These are phyloP conservation scores for Plasmodium reichenowi DNA, from an alignment of 169 alveolate species.

Conservation along the genomic window DNA sequence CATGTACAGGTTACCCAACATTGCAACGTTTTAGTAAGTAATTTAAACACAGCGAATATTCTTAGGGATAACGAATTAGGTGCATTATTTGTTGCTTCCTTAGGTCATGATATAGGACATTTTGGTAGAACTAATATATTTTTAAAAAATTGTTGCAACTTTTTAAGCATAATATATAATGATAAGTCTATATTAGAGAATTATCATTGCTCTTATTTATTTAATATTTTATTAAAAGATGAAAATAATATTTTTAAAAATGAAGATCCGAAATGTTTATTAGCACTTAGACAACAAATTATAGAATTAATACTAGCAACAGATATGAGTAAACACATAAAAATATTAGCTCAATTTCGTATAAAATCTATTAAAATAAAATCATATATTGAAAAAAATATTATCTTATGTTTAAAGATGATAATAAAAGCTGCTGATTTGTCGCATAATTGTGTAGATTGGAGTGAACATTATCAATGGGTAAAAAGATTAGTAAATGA, in stretches of 20 bases:
- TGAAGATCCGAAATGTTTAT: conserved; percentile 37
- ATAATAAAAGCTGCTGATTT: conserved; percentile 94
- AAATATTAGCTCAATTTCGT: conserved; percentile 90
- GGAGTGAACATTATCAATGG: conserved; percentile 92
- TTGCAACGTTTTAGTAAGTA: conserved; percentile 49
- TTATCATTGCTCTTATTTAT: conserved; percentile 92
- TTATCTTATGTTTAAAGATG: conserved; percentile 81
- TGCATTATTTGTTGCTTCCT: conserved; percentile 88
- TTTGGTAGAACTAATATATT: conserved; percentile 91
- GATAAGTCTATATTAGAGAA: conserved; percentile 94
- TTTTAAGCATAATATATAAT: conserved; percentile 92
- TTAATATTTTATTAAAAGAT: conserved; percentile 80
- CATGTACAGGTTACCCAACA: conserved; percentile 62
- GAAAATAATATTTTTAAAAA: conserved; percentile 80
- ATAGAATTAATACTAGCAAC: conserved; percentile 94
- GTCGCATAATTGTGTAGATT: conserved; percentile 90
- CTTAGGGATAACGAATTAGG: conserved; percentile 76
- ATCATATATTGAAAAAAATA: conserved; percentile 83
- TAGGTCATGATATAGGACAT: conserved; percentile 95
- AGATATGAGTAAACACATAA: conserved; percentile 95
- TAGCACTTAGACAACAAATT: conserved; percentile 87
- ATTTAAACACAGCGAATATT: conserved; percentile 58
- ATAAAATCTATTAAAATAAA: conserved; percentile 81
- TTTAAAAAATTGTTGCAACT: conserved; percentile 85
- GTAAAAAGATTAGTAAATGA: conserved; percentile 89